Evolutionary conservation across 192 early-diverging fungal species (phyloP).

Genomic region (Entomortierella lignicola): DNA sequence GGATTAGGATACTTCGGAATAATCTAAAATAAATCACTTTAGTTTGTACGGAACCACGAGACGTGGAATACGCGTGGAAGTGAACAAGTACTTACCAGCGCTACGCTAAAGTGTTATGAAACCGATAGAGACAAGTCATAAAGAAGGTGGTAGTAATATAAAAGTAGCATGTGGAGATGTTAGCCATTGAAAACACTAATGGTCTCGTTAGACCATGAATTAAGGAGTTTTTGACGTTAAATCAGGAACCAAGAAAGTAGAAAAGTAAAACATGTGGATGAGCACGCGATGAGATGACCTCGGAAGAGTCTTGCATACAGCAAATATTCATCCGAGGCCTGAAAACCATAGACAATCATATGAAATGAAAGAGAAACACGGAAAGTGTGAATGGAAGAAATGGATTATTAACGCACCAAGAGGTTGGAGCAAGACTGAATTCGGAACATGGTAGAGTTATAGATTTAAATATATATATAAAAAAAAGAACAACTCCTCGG

Average conservation of each 20-base stretch:
- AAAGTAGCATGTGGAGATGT: not conserved
- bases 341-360: not conserved
- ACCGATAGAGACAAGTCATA: not conserved
- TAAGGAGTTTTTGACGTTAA: too few species aligned
- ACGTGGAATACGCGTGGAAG: not conserved
- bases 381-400: not conserved
- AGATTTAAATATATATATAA: not conserved
- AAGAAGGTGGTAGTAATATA: not conserved
- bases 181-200: not conserved
- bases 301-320: not conserved
- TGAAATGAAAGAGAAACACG: conserved; percentile 8
- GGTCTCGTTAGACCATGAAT: not conserved
- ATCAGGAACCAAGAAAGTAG: not conserved
- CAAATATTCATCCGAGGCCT: not conserved
- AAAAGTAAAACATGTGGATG: not conserved
- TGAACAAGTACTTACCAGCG: conserved; percentile 27
- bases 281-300: conserved; percentile 3
- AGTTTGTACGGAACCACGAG: not conserved
- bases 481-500: conserved; percentile 4
- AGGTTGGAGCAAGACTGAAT: conserved; percentile 48
- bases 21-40: not conserved
- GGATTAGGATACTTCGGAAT: conserved; percentile 35
- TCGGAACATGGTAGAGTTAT: conserved; percentile 29
- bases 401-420: conserved; percentile 33
- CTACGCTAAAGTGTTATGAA: conserved; percentile 16